Conservation (phyloP, 371 early-diverging fungal genomes). For the Chytridium lagenaria region DNA sequence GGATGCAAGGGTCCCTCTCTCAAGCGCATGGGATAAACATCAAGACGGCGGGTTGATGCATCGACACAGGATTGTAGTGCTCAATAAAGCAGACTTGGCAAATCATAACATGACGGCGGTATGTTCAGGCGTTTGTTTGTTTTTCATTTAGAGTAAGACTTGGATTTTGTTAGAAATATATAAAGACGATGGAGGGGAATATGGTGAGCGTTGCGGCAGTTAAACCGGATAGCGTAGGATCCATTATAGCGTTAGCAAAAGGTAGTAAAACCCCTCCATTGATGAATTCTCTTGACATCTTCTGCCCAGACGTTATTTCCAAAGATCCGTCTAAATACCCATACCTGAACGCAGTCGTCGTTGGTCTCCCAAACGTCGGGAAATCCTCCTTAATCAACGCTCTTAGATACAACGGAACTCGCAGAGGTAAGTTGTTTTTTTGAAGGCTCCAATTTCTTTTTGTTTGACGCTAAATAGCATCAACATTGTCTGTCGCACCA, state of each 20-base stretch:
- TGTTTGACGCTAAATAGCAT: conserved; percentile 53
- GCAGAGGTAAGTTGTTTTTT: conserved; percentile 35
- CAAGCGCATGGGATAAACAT: conserved; percentile 79
- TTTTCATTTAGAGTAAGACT: background rate
- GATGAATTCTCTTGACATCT: background rate
- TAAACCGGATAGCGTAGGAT: background rate
- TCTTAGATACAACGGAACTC: conserved; percentile 60
- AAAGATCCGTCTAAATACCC: conserved; percentile 41
- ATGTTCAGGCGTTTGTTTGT: too few relatives aligned
- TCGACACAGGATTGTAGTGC: conserved; percentile 80
- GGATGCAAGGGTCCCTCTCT: conserved; percentile 92
- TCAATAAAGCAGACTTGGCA: conserved; percentile 93
- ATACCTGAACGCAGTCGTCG: conserved; percentile 74
- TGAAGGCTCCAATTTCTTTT: background rate
- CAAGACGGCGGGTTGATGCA: conserved; percentile 74
- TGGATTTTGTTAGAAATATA: too few relatives aligned
- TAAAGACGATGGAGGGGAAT: too few relatives aligned
- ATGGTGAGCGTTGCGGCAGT: background rate
- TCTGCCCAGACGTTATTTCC: conserved; percentile 31
- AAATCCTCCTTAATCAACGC: conserved; percentile 92
- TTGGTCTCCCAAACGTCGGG: conserved; percentile 97
- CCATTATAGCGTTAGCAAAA: background rate
- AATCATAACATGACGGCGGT: conserved; percentile 56
- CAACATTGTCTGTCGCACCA: conserved; percentile 85
- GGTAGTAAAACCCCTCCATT: background rate